phyloP scores from a whole-genome alignment of 352 stramenopile species.

The Pythium volutum region DNA sequence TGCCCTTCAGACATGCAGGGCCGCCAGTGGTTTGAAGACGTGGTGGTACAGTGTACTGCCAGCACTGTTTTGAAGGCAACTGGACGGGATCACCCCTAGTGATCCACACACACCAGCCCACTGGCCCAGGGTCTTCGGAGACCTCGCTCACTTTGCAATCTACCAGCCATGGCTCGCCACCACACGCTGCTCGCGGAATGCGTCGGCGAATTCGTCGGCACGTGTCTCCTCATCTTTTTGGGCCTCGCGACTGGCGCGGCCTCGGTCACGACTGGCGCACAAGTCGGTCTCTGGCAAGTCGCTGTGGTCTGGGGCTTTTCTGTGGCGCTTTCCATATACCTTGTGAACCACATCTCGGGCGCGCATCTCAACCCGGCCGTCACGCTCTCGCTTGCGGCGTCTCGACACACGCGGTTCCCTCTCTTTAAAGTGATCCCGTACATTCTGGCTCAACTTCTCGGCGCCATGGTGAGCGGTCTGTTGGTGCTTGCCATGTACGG shows the following conservation, averaged over 20 bases:
- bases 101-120: no score
- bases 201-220: constrained; percentile 16
- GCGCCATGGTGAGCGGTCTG: constrained; percentile 40
- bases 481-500: constrained; percentile 49
- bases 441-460: constrained; percentile 50
- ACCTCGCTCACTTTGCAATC: neutral
- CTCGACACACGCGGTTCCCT: constrained; percentile 1
- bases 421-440: constrained; percentile 49
- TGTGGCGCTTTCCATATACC: constrained; percentile 26
- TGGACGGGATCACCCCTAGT: no score
- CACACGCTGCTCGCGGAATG: constrained; percentile 6
- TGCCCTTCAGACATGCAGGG: no score
- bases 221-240: constrained; percentile 22
- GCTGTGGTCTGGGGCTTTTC: constrained; percentile 27
- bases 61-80: no score
- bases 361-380: constrained; percentile 32
- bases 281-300: constrained; percentile 19
- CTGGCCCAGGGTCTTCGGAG: no score
- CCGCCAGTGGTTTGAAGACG: no score
- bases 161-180: neutral
- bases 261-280: constrained; percentile 13
- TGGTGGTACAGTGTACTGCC: no score
- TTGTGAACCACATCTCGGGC: constrained; percentile 14
- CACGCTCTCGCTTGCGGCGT: constrained; percentile 22
- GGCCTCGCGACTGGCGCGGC: constrained; percentile 14